These are phyloP conservation scores for Sporothrix inflata DNA, from an alignment of 2,329 filamentous ascomycete genomes.

Conservation along the genomic window DNA sequence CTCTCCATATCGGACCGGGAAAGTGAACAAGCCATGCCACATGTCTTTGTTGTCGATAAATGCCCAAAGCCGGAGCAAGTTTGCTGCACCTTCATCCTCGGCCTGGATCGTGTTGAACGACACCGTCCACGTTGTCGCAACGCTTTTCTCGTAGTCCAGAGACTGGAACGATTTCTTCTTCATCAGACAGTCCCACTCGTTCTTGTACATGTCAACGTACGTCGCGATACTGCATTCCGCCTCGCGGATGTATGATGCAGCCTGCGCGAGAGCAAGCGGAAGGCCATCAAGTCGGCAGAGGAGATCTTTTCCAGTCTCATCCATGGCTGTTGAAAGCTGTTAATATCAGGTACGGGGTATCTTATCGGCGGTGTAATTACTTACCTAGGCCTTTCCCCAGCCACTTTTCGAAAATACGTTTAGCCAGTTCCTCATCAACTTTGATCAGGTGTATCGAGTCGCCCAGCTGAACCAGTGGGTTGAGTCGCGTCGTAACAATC, in stretches of 20 bases:
- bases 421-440: slow-evolving; percentile 35
- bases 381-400: slow-evolving; percentile 35
- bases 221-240: not conserved
- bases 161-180: no score
- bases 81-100: not conserved
- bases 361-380: not conserved
- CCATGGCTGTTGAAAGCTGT: slow-evolving; percentile 27
- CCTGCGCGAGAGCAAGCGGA: slow-evolving; percentile 39
- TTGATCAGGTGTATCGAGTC: slow-evolving; percentile 34
- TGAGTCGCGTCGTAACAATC: slow-evolving; percentile 38
- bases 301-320: slow-evolving; percentile 33
- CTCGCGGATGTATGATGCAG: slow-evolving; percentile 33
- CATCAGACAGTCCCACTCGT: not conserved
- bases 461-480: slow-evolving; percentile 35
- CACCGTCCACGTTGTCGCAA: slow-evolving; percentile 3
- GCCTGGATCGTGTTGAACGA: slow-evolving; percentile 17
- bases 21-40: not conserved
- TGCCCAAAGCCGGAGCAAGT: slow-evolving; percentile 21
- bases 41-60: slow-evolving; percentile 21
- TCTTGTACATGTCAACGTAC: slow-evolving; percentile 1
- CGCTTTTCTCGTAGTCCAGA: not conserved
- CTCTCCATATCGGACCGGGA: no score
- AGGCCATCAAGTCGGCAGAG: slow-evolving; percentile 30
- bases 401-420: slow-evolving; percentile 39
- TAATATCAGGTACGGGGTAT: no score